phyloP scores from a whole-genome alignment of 1,139 yeast genomes.

The Yamadazyma membranifaciens region DNA sequence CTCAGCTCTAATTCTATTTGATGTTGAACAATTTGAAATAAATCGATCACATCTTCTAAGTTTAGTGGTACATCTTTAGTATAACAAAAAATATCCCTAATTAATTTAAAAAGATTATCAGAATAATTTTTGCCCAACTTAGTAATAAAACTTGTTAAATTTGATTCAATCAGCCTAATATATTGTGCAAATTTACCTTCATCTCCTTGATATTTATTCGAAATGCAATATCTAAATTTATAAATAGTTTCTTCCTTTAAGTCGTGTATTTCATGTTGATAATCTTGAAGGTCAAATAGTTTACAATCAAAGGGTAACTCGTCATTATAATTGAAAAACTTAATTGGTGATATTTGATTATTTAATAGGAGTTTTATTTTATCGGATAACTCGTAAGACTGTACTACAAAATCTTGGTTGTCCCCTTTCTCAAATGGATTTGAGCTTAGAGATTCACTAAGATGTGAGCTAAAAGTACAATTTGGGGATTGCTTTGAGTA shows the following conservation, averaged over 20 bases:
- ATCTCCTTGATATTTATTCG: conserved; percentile 12
- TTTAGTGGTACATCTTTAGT: no score
- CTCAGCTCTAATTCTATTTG: neutral
- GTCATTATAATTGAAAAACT: conserved; percentile 8
- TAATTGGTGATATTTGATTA: conserved; percentile 8
- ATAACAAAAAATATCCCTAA: conserved; percentile 12
- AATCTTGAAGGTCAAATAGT: conserved; percentile 3
- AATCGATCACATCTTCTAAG: conserved; percentile 3
- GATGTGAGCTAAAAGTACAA: no score
- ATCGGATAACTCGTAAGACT: neutral
- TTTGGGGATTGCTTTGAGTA: no score
- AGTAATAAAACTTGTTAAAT: conserved; percentile 2
- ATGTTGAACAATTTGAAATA: neutral
- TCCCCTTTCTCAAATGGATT: neutral
- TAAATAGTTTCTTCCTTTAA: conserved; percentile 4
- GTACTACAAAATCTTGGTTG: neutral
- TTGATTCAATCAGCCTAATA: conserved; percentile 1
- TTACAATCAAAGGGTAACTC: conserved; percentile 4
- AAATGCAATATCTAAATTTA: conserved; percentile 11
- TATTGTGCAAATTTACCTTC: conserved; percentile 6
- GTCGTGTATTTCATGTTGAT: conserved; percentile 6
- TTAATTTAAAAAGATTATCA: conserved; percentile 8
- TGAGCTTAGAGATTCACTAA: no score
- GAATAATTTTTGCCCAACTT: conserved; percentile 4
- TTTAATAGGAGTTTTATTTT: conserved; percentile 1